phyloP scores from a whole-genome alignment of 2,329 filamentous ascomycete species.

The Metarhizium robertsii region DNA sequence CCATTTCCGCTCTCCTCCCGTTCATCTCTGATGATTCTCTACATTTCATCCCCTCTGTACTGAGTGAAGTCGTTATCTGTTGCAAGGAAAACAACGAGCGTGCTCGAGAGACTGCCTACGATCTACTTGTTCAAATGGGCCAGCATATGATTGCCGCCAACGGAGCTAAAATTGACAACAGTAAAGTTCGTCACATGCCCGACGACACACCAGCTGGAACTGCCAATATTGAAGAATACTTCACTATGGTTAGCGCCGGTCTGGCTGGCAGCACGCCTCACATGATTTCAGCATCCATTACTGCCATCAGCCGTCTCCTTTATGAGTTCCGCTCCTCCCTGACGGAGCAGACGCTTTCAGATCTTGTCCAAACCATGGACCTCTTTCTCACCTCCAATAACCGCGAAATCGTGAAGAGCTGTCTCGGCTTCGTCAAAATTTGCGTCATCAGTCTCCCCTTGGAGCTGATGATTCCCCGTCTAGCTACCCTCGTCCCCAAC shows the following conservation, averaged over 20 bases:
- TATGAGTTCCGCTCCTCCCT: conserved; percentile 78
- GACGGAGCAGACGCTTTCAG: conserved; percentile 59
- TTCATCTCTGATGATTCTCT: conserved; percentile 69
- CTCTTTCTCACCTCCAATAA: conserved; percentile 95
- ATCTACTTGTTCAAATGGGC: conserved; percentile 81
- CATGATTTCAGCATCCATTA: conserved; percentile 97
- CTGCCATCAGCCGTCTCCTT: conserved; percentile 82
- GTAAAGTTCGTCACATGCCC: conserved; percentile 80
- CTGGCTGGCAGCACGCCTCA: conserved; percentile 87
- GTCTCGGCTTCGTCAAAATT: conserved; percentile 94
- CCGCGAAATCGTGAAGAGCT: conserved; percentile 89
- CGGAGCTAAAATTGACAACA: conserved; percentile 71
- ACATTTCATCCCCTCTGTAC: conserved; percentile 84
- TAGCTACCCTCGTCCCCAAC: conserved; percentile 74
- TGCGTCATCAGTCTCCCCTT: conserved; percentile 79
- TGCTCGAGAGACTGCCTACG: conserved; percentile 80
- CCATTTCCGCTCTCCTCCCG: conserved; percentile 71
- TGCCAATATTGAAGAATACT: conserved; percentile 86
- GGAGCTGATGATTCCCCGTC: conserved; percentile 67
- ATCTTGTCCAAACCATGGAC: conserved; percentile 90
- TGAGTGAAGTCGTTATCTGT: conserved; percentile 90
- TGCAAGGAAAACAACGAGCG: conserved; percentile 98
- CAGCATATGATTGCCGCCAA: conserved; percentile 61
- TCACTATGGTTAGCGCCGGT: conserved; percentile 96
- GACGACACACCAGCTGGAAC: conserved; percentile 65